Percentiles rank a stretch among this genome's conserved stretches.
Conservation (phyloP, 352 stramenopile genomes). For the Phytophthora pinifolia region DNA sequence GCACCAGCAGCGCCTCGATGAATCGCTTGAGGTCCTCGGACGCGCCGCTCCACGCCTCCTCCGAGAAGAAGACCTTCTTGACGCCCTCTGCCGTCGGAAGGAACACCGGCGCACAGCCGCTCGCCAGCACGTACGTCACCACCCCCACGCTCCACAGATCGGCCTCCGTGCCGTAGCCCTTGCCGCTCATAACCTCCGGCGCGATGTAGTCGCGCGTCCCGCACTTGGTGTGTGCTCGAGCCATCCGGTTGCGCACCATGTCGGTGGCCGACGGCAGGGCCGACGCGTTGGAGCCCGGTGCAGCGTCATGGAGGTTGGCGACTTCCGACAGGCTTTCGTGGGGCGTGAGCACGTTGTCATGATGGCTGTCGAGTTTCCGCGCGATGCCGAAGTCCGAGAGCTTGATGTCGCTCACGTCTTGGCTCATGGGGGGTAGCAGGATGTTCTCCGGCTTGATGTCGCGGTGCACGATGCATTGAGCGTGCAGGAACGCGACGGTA, state of each 20-base stretch:
- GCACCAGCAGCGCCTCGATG: conserved; percentile 72
- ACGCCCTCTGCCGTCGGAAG: conserved; percentile 57
- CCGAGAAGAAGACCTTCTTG: conserved; percentile 75
- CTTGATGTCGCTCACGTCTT: conserved; percentile 77
- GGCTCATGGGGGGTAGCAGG: conserved; percentile 45
- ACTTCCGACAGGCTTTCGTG: conserved; percentile 75
- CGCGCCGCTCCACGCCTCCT: conserved; percentile 61
- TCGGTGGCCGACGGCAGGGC: conserved; percentile 21
- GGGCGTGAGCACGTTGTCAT: conserved; percentile 61
- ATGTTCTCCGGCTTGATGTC: conserved; percentile 90
- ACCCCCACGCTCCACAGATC: conserved; percentile 94
- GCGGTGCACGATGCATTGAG: conserved; percentile 79
- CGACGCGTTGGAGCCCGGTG: conserved; percentile 8
- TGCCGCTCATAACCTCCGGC: conserved; percentile 84
- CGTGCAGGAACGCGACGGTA: conserved; percentile 86
- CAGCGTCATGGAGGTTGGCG: conserved; percentile 50
- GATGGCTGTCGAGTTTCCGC: conserved; percentile 58
- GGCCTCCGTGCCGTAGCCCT: conserved; percentile 93
- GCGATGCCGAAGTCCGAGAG: conserved; percentile 86
- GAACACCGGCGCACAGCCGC: conserved; percentile 77
- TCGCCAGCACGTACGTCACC: conserved; percentile 90
- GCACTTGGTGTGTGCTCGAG: conserved; percentile 77
- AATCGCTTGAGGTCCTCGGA: conserved; percentile 68
- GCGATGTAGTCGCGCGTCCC: conserved; percentile 84
- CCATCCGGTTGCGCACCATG: conserved; percentile 68